Base-by-base conservation (phyloP, 306 rosid species). In the Senna siamea region DNA sequence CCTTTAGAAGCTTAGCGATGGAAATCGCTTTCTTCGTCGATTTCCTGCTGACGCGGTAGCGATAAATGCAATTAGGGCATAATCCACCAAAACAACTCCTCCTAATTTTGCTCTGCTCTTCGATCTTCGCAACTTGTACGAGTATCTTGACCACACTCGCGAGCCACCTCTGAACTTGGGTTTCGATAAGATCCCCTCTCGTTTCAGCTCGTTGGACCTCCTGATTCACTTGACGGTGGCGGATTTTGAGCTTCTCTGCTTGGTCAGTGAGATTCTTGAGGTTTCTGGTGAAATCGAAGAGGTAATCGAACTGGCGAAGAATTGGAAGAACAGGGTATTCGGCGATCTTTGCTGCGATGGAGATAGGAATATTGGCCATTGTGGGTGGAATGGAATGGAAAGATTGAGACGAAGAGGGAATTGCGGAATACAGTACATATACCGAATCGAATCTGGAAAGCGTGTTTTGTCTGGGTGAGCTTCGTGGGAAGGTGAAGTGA, bases 251-350 rank as follows among this genome's bases (percentile, higher is more conserved):
- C 14, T 15, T 7, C 14, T 53, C 37, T 6, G 52, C 63, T 53
- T 69, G 52, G 1, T 34, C 37, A 3, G 4, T 69, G 22, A 69
- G 74, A 37, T 69, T 35, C 0, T 5, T 19, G 37, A 69, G 37
- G 23, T 69, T 69, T 69, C 15, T 34, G 63, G 11, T 12, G 51
- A 53, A 69, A 5, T 53, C 12, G 46, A 53, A 52, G 63, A 69
- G 74, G 59, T 69, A 69, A 18, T 26, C 63, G 4, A 51, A 52
- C 22, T 69, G 63, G 7, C 51, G 74, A 37, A 69, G 50, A 22
- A 69, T 37, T 7, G 74, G 74, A 1, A 10, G 15, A 3, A 69
- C 74, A 6, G 48, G 74, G 37, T 69, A 69, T 15, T 69, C 74
- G 1, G 38, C 63, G 18, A 69, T 35, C 15, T 69, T 69, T 4